A percentile compares a stretch with the other conserved stretches of the same genome.
These are phyloP conservation scores for Penicillium soppii DNA, from an alignment of 495 filamentous ascomycete genomes.

Conservation along the genomic window DNA sequence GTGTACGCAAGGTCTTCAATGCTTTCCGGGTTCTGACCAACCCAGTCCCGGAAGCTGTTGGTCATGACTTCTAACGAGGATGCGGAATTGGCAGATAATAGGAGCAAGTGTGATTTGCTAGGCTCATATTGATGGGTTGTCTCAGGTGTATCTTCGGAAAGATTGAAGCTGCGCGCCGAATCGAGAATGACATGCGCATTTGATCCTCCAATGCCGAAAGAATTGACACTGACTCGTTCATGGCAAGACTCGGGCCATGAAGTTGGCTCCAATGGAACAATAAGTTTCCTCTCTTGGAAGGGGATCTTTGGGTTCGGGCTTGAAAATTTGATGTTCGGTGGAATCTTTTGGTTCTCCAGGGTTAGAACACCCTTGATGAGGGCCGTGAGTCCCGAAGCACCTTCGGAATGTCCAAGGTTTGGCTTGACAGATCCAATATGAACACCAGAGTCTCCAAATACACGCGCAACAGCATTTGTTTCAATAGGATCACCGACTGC, in stretches of 20 bases:
- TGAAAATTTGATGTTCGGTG: constrained; percentile 44
- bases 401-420: constrained; percentile 54
- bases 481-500: constrained; percentile 40
- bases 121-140: constrained; percentile 10
- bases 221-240: constrained; percentile 21
- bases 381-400: constrained; percentile 52
- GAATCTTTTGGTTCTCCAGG: constrained; percentile 47
- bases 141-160: not conserved
- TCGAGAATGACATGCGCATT: constrained; percentile 27
- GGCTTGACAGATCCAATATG: constrained; percentile 42
- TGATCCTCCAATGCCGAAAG: constrained; percentile 25
- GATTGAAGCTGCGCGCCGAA: not conserved
- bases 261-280: constrained; percentile 16
- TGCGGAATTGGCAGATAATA: constrained; percentile 9
- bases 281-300: constrained; percentile 23
- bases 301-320: constrained; percentile 31
- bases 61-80: constrained; percentile 1
- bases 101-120: constrained; percentile 17
- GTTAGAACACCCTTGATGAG: constrained; percentile 57
- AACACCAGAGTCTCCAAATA: constrained; percentile 32
- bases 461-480: constrained; percentile 37
- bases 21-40: not conserved
- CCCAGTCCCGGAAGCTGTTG: not conserved
- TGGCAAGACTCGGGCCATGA: constrained; percentile 26
- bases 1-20: constrained; percentile 10